phyloP scores from a whole-genome alignment of 108 stramenopile genomes.

The Aurantiochytrium sp. region DNA sequence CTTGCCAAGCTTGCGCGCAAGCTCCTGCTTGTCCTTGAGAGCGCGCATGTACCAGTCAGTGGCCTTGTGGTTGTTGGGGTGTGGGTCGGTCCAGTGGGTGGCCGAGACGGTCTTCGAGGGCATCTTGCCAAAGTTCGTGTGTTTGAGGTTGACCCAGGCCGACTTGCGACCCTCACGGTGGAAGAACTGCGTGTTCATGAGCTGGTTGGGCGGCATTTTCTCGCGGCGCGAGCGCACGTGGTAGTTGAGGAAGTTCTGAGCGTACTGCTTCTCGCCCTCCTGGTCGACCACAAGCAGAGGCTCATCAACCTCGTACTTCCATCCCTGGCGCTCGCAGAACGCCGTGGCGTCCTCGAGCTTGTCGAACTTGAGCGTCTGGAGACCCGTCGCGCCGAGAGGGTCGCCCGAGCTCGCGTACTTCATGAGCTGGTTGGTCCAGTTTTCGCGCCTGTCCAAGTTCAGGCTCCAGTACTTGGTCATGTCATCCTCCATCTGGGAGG shows the following conservation, averaged over 20 bases:
- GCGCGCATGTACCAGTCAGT: conserved; percentile 2
- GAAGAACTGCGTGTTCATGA: not conserved
- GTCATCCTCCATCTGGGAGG: not conserved
- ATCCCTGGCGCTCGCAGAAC: conserved; percentile 82
- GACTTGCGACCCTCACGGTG: not conserved
- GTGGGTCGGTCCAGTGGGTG: not conserved
- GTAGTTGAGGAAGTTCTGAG: conserved; percentile 14
- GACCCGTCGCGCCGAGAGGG: conserved; percentile 67
- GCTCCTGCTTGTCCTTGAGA: not conserved
- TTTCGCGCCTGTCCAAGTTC: conserved; percentile 23
- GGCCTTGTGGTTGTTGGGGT: conserved; percentile 18
- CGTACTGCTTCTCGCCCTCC: conserved; percentile 9
- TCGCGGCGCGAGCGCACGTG: not conserved
- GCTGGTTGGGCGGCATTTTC: not conserved
- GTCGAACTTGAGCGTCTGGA: conserved; percentile 63
- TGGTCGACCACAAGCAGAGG: conserved; percentile 40
- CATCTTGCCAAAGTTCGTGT: not conserved
- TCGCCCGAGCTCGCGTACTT: conserved; percentile 84
- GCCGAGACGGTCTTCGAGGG: not conserved
- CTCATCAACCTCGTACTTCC: conserved; percentile 70
- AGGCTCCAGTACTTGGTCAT: not conserved
- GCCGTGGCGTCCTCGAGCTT: conserved; percentile 76
- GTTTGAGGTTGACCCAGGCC: conserved; percentile 9
- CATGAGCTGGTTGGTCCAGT: conserved; percentile 83
- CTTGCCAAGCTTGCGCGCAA: conserved; percentile 21